Base-by-base conservation (phyloP, 1,284 basidiomycete species). In the Phlebopus sp. region DNA sequence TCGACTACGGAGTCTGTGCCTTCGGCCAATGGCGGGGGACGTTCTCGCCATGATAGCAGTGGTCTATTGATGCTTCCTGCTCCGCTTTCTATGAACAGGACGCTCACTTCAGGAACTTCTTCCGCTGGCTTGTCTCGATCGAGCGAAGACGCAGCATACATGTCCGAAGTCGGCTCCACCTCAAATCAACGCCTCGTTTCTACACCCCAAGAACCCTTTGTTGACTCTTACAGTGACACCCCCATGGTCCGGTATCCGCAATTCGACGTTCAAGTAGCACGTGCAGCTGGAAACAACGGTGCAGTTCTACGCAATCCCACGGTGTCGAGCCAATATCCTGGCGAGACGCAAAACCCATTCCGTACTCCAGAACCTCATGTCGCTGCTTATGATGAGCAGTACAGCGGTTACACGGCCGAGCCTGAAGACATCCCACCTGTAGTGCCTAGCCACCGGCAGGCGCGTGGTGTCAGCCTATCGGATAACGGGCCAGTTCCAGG, bases 401-500 rank as follows among this genome's bases (percentile, higher is more conserved):
- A 66, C 30, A 52, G 59, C 17, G 64, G 65, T 1, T 72, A 69
- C 55, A 49, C 49, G 17, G 35, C 54, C 8, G 73, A 75, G 34
- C 64, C 68, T 7, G 74, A 74, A 32, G 69, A 74, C 37, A 61
- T 67, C 21, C 49, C 60, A 45, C 62, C 59, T 44, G 63, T 59
- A 46, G 51, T 59, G 38, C 53, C 59, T 42, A 54, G 29, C 39
- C 52, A 57, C 46, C 59, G 60, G 44, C 63, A 59, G 56, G 69
- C 63, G 10, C 75, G 86, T 15, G 90, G 91, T 27, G 75, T 94
- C 29, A 84, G 82, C 44, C 66, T 94, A 49, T 79, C 79, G 41
- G 92, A 94, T 59, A 74, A 78, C 55, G 92, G 92, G 13, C 89
- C 88, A 40, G 87, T 92, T 2, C 82, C 86, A 39, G 79, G 79